Base-by-base conservation (phyloP, 371 early-diverging fungal species). In the Homolaphlyctis polyrhiza region DNA sequence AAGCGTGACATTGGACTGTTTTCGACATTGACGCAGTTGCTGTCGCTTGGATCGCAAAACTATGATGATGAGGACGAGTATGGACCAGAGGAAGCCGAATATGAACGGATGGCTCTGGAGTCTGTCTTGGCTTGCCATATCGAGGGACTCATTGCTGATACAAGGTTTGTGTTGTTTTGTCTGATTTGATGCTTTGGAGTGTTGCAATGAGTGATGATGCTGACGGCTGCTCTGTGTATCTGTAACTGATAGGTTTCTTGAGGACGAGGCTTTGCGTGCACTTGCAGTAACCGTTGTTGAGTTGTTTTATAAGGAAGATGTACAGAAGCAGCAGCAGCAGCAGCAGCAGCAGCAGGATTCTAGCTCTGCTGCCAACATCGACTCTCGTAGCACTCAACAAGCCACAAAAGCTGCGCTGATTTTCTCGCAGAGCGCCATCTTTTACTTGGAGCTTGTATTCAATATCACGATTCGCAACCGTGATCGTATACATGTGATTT, bases 11-110 rank as follows among this genome's bases (percentile, higher is more conserved):
- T 84, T 1, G 90, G 91, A 0, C 68, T 92, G 1, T 80, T 94
- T 32, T 91, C 91, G 5, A 86, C 94, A 0, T 73, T 93, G 13
- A 85, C 89, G 0, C 91, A 94, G 65, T 77, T 94, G 32, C 64
- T 93, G 35, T 85, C 88, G 5, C 83, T 91, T 0, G 82, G 85
- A 45, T 80, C 87, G 0, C 48, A 34, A 28, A 23, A 62, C 1
- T 55, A 47, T 25, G 70, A 71, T 39, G 76, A 81, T 13, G 59
- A 61, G 23, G 62, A 64, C 2, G 68, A 75, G 23, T 33, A 35
- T 0, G 87, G 88, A 0, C 81, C 87, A 0, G 89, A 90, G 60
- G 91, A 91, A 64, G 76, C 90, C 13, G 87, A 86, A 30, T 79
- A 79, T 28, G 89, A 90, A 14, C 78, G 86, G 71, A 83, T 84